Conservation (phyloP, 495 filamentous ascomycete species). For the Xylaria sp. region DNA sequence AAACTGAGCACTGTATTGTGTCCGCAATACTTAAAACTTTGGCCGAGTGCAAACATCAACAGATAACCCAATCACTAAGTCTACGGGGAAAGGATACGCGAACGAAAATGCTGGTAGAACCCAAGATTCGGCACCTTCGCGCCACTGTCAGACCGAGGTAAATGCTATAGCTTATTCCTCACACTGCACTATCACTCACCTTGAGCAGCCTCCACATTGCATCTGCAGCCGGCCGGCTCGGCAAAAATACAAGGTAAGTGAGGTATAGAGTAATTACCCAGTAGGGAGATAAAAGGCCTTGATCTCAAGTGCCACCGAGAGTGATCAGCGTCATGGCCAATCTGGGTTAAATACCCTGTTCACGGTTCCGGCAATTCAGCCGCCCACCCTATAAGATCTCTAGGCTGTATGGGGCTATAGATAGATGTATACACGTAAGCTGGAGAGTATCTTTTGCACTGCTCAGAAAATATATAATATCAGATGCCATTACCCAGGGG, state of each 20-base stretch:
- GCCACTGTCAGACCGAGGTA: background rate
- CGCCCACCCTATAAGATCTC: background rate
- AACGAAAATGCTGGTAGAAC: background rate
- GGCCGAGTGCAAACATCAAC: too few relatives aligned
- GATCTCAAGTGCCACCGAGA: background rate
- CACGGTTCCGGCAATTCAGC: conserved; percentile 20
- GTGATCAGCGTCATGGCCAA: conserved; percentile 20
- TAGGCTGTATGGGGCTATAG: background rate
- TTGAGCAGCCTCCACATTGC: background rate
- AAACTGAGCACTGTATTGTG: background rate
- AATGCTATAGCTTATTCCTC: background rate
- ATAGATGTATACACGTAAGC: background rate
- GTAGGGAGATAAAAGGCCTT: background rate
- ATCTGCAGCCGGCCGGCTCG: background rate
- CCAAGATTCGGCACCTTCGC: background rate
- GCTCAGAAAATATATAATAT: conserved; percentile 10
- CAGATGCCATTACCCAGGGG: background rate
- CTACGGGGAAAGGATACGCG: background rate
- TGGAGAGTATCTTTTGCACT: background rate
- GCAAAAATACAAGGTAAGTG: conserved; percentile 8
- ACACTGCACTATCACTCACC: background rate
- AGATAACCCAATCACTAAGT: background rate
- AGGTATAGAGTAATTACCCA: background rate
- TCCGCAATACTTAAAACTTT: background rate
- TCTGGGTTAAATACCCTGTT: conserved; percentile 11